Percentiles rank a stretch among this genome's conserved stretches.
Conservation (phyloP, 257 asterid genomes). For the Capsicum rhomboideum region DNA sequence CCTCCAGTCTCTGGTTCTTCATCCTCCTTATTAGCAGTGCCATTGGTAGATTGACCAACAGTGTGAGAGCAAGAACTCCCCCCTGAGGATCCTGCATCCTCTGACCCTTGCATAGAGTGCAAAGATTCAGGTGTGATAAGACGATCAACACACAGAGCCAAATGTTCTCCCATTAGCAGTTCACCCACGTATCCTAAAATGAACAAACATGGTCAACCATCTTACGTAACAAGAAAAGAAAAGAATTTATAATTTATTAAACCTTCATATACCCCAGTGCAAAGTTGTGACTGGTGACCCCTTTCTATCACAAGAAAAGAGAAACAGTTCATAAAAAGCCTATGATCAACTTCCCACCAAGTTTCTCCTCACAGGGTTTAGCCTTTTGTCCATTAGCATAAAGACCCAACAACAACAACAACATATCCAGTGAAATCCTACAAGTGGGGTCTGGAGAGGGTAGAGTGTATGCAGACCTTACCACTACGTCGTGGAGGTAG, state of each 20-base stretch:
- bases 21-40: slow-evolving; percentile 13
- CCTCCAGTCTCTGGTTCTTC: slow-evolving; percentile 19
- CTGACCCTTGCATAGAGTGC: slow-evolving; percentile 15
- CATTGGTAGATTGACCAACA: slow-evolving; percentile 13
- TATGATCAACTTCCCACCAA: not conserved
- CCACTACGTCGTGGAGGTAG: too few species aligned
- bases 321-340: not conserved
- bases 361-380: not conserved
- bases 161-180: slow-evolving; percentile 31
- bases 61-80: slow-evolving; percentile 12
- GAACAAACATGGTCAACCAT: not conserved
- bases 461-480: too few species aligned
- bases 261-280: not conserved
- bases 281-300: not conserved
- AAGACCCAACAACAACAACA: not conserved
- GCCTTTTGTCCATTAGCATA: not conserved
- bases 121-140: slow-evolving; percentile 15
- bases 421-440: too few species aligned
- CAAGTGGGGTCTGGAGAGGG: too few species aligned
- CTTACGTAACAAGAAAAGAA: not conserved
- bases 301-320: not conserved
- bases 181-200: not conserved
- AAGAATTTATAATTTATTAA: not conserved
- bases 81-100: slow-evolving; percentile 10
- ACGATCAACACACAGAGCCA: slow-evolving; percentile 26